These are phyloP conservation scores for Leishmania aethiopica DNA, from an alignment of 208 protist species.

Conservation along the genomic window DNA sequence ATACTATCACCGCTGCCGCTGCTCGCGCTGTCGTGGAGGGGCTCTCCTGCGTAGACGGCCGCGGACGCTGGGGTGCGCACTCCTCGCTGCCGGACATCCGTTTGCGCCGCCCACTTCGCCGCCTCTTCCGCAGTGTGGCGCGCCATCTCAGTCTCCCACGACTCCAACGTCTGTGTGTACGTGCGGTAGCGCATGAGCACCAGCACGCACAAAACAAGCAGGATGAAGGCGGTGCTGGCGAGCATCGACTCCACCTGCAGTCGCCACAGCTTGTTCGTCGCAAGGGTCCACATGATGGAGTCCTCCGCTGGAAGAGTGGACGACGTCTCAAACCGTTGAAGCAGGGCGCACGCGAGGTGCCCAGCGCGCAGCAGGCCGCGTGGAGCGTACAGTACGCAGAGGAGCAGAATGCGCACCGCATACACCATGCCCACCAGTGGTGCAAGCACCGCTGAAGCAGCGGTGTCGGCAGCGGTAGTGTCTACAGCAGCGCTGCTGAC, in stretches of 20 bases:
- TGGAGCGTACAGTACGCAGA: background rate
- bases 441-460: background rate
- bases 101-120: background rate
- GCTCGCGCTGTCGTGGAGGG: background rate
- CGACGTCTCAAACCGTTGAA: background rate
- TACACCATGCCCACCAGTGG: background rate
- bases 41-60: background rate
- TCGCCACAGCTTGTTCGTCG: conserved; percentile 2
- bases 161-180: conserved; percentile 5
- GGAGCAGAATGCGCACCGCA: background rate
- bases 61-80: background rate
- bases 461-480: background rate
- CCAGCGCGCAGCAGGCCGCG: background rate
- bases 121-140: background rate
- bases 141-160: conserved; percentile 6
- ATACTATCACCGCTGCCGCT: background rate
- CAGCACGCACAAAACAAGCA: background rate
- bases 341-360: background rate
- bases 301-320: background rate
- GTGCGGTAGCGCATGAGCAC: conserved; percentile 4
- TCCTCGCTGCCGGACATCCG: background rate
- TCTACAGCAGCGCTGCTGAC: background rate
- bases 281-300: conserved; percentile 12
- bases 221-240: background rate
- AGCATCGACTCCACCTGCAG: conserved; percentile 12